phyloP scores from a whole-genome alignment of 2,329 filamentous ascomycete genomes.

The Xylaria multiplex region DNA sequence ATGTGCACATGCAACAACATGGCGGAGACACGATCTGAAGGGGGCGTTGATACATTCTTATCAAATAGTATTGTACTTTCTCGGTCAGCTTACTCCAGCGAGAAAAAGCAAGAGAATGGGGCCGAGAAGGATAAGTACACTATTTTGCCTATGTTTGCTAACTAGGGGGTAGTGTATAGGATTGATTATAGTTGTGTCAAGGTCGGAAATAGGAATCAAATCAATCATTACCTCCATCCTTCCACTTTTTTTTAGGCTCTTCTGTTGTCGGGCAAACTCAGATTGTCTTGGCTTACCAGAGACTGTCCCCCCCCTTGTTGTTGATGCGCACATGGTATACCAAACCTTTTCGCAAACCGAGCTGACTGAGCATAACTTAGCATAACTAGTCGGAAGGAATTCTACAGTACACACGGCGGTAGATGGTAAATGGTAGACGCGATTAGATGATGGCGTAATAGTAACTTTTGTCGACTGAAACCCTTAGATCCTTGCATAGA shows the following conservation, averaged over 20 bases:
- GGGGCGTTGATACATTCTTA: constrained; percentile 20
- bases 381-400: too few relatives aligned
- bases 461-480: constrained; percentile 18
- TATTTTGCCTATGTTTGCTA: constrained; percentile 12
- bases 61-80: constrained; percentile 31
- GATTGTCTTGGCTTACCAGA: constrained; percentile 11
- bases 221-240: constrained; percentile 11
- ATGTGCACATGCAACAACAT: constrained; percentile 17
- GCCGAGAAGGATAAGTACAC: background rate
- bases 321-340: constrained; percentile 4
- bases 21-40: constrained; percentile 14
- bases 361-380: constrained; percentile 4
- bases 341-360: background rate
- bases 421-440: background rate
- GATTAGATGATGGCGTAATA: constrained; percentile 12
- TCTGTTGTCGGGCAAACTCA: constrained; percentile 2
- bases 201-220: too few relatives aligned
- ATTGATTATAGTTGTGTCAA: background rate
- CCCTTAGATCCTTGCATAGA: constrained; percentile 17
- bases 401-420: background rate
- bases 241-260: constrained; percentile 6
- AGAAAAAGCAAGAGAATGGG: constrained; percentile 18
- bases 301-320: background rate
- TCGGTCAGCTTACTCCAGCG: constrained; percentile 38
- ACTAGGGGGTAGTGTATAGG: background rate